Conservation (phyloP, 441 rosid species). For the Bruguiera hainesii region DNA sequence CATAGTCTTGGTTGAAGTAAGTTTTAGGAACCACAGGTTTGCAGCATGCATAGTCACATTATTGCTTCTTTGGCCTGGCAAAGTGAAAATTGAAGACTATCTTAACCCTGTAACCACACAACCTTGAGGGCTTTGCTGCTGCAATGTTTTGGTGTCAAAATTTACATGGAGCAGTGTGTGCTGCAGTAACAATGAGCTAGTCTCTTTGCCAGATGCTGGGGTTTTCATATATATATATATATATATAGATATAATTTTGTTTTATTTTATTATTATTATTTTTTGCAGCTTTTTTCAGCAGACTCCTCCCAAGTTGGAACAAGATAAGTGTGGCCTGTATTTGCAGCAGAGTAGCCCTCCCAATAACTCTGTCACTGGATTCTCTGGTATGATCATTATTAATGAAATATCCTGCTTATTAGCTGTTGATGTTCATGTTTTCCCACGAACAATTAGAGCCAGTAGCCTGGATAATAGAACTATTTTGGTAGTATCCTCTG, state of each 20-base stretch:
- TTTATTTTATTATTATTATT: slow-evolving; percentile 1
- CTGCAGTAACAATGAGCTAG: no score
- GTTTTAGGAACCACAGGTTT: neutral
- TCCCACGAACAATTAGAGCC: slow-evolving; percentile 27
- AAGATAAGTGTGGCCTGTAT: slow-evolving; percentile 29
- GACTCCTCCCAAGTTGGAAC: slow-evolving; percentile 34
- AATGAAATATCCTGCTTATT: slow-evolving; percentile 12
- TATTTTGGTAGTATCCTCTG: slow-evolving; percentile 31
- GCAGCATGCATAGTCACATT: neutral
- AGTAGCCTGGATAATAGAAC: slow-evolving; percentile 27
- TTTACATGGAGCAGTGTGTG: neutral
- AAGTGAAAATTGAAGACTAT: neutral
- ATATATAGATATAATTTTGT: no score
- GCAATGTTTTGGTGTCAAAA: neutral
- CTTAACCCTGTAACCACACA: neutral
- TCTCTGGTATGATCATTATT: slow-evolving; percentile 39
- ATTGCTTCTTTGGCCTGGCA: neutral
- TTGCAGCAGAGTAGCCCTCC: slow-evolving; percentile 36
- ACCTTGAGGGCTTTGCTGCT: neutral
- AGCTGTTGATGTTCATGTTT: slow-evolving; percentile 12
- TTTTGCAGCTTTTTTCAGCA: slow-evolving; percentile 39
- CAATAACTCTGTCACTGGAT: slow-evolving; percentile 27
- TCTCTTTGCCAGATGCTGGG: no score
- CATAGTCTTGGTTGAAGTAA: neutral
- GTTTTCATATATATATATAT: neutral